Evolutionary conservation across 495 filamentous ascomycete genomes (phyloP).

Genomic region (Penicillium arizonense): DNA sequence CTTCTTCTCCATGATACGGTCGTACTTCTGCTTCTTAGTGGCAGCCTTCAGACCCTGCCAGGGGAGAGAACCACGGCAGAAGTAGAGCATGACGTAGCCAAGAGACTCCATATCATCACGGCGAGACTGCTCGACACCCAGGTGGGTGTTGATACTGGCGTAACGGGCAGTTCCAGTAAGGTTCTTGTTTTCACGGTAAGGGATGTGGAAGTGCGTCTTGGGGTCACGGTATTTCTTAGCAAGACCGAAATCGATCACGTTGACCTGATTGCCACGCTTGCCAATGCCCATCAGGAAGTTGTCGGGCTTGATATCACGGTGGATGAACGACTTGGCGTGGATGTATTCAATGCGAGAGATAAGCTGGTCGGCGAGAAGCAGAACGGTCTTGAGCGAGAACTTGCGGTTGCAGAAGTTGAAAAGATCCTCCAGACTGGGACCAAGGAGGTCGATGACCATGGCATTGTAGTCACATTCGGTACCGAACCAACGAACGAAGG

Average conservation of each 20-base stretch:
- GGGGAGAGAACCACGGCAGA: constrained; percentile 97
- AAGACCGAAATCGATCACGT: constrained; percentile 98
- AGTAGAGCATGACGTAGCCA: constrained; percentile 99
- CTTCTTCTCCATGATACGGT: constrained; percentile 99
- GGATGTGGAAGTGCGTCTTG: constrained; percentile 99
- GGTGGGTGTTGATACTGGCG: constrained; percentile 98
- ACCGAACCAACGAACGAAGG: constrained; percentile 99
- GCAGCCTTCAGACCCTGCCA: constrained; percentile 99
- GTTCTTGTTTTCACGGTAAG: constrained; percentile 99
- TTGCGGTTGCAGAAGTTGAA: constrained; percentile 99
- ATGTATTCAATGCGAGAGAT: constrained; percentile 99
- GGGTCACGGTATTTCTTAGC: constrained; percentile 99
- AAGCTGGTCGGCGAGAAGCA: constrained; percentile 96
- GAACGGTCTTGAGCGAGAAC: constrained; percentile 99
- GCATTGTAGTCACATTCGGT: constrained; percentile 99
- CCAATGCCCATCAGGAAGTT: constrained; percentile 99
- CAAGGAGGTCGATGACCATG: constrained; percentile 98
- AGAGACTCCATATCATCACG: constrained; percentile 99
- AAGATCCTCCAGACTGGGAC: constrained; percentile 96
- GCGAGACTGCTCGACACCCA: constrained; percentile 98
- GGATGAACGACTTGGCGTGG: constrained; percentile 99
- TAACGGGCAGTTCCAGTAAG: constrained; percentile 98
- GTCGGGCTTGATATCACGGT: constrained; percentile 99
- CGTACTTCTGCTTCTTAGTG: constrained; percentile 99
- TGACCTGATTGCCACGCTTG: constrained; percentile 99